phyloP scores from a whole-genome alignment of 352 stramenopile genomes.

The Phytophthora idaei region DNA sequence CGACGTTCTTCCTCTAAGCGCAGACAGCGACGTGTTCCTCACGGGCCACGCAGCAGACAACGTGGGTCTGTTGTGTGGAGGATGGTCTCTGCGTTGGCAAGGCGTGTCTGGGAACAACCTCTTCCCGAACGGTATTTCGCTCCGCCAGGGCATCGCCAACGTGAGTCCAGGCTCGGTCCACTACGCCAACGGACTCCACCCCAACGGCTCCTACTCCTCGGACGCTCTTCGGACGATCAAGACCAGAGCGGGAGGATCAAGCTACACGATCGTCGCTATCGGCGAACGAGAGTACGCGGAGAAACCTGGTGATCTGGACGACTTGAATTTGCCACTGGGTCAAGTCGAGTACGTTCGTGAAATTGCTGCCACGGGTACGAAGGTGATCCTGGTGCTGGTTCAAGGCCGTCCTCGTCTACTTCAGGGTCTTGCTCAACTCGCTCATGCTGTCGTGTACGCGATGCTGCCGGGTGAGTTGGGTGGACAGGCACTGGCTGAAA shows the following conservation, averaged over 20 bases:
- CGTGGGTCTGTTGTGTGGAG: slow-evolving; percentile 74
- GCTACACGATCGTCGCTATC: slow-evolving; percentile 76
- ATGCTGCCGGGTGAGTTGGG: slow-evolving; percentile 82
- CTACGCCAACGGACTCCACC: slow-evolving; percentile 62
- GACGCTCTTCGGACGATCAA: slow-evolving; percentile 50
- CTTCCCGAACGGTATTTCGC: slow-evolving; percentile 67
- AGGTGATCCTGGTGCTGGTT: slow-evolving; percentile 82
- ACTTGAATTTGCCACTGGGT: slow-evolving; percentile 69
- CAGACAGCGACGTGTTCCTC: slow-evolving; percentile 54
- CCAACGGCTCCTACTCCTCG: slow-evolving; percentile 58
- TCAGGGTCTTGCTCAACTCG: slow-evolving; percentile 53
- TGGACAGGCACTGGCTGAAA: slow-evolving; percentile 87
- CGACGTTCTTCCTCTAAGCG: slow-evolving; percentile 51
- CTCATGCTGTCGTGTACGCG: slow-evolving; percentile 76
- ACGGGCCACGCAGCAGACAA: slow-evolving; percentile 73
- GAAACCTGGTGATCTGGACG: slow-evolving; percentile 88
- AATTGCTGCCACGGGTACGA: slow-evolving; percentile 70
- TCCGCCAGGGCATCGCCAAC: slow-evolving; percentile 62
- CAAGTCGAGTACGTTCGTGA: slow-evolving; percentile 84
- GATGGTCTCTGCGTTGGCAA: slow-evolving; percentile 90
- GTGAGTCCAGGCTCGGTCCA: slow-evolving; percentile 31
- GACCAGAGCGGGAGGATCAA: slow-evolving; percentile 16
- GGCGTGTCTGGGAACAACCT: slow-evolving; percentile 68
- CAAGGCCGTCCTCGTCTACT: slow-evolving; percentile 83
- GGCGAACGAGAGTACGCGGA: slow-evolving; percentile 86